These are phyloP conservation scores for Brachypodium distachyon DNA, from an alignment of 202 grass and related monocot genomes.

Conservation along the genomic window DNA sequence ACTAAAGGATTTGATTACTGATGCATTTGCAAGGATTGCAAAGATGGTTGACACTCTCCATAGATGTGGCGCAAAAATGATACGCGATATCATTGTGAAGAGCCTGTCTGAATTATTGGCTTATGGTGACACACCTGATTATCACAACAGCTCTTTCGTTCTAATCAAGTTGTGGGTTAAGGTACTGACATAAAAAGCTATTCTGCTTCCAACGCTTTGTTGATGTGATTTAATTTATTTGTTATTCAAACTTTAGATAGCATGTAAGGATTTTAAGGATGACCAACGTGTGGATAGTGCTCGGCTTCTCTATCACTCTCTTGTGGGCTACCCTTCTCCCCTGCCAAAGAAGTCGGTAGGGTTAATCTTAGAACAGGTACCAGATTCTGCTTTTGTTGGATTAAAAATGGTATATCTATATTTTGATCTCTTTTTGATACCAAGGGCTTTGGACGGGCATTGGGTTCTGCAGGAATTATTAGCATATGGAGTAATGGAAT, in stretches of 20 bases:
- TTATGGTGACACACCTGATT: constrained; percentile 20
- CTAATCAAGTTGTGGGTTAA: constrained; percentile 82
- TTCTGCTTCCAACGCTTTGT: not conserved
- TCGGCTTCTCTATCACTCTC: constrained; percentile 56
- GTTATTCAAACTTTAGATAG: constrained; percentile 34
- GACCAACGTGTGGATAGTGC: constrained; percentile 15
- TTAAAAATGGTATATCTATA: not conserved
- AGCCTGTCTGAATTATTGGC: constrained; percentile 48
- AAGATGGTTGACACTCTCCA: constrained; percentile 46
- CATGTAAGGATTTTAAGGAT: constrained; percentile 37
- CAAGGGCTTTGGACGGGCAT: not conserved
- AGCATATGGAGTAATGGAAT: constrained; percentile 45
- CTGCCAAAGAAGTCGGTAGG: constrained; percentile 41
- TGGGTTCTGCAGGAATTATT: constrained; percentile 49
- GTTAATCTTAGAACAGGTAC: constrained; percentile 73
- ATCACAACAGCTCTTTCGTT: constrained; percentile 33
- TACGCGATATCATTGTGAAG: constrained; percentile 30
- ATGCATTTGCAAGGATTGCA: constrained; percentile 43
- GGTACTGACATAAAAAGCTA: constrained; percentile 30
- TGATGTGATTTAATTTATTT: constrained; percentile 8
- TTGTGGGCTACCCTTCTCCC: constrained; percentile 13
- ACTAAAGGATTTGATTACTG: constrained; percentile 33
- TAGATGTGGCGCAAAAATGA: constrained; percentile 36
- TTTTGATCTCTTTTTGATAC: not conserved
- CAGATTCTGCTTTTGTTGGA: constrained; percentile 7